These are phyloP conservation scores for Cucumis hystrix DNA, from an alignment of 306 rosid species.

Conservation along the genomic window DNA sequence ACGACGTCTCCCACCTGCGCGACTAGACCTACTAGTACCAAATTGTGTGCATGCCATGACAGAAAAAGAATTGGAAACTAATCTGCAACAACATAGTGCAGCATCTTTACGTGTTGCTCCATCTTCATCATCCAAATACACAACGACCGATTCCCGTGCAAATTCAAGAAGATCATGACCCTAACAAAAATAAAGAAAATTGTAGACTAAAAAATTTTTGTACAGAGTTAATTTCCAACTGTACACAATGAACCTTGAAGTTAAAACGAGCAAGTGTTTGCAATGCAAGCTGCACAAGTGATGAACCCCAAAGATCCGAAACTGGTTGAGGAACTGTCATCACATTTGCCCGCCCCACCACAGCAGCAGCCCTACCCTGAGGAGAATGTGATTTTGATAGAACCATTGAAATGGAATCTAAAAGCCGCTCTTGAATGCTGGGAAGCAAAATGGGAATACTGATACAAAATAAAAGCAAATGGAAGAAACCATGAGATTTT, in stretches of 20 bases:
- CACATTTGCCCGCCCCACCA: slow-evolving; percentile 42
- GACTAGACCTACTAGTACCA: slow-evolving; percentile 57
- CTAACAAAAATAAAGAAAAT: slow-evolving; percentile 27
- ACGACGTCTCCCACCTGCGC: slow-evolving; percentile 71
- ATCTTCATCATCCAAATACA: slow-evolving; percentile 92
- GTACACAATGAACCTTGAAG: slow-evolving; percentile 51
- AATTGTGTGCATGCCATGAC: slow-evolving; percentile 43
- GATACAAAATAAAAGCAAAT: slow-evolving; percentile 16
- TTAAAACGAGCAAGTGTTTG: slow-evolving; percentile 90
- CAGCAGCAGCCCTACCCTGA: slow-evolving; percentile 46
- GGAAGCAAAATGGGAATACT: slow-evolving; percentile 87
- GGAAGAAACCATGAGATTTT: slow-evolving; percentile 4
- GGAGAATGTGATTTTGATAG: slow-evolving; percentile 73
- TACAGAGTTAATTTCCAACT: neutral
- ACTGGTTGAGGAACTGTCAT: slow-evolving; percentile 50
- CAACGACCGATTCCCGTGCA: slow-evolving; percentile 86
- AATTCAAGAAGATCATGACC: slow-evolving; percentile 95
- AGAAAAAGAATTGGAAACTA: slow-evolving; percentile 73
- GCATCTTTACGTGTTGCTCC: slow-evolving; percentile 90
- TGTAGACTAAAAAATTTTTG: neutral
- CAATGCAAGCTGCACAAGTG: slow-evolving; percentile 81
- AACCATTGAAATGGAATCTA: slow-evolving; percentile 79
- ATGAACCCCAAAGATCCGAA: slow-evolving; percentile 66
- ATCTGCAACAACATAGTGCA: slow-evolving; percentile 89
- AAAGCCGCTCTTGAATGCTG: slow-evolving; percentile 84